Evolutionary conservation across 2,329 filamentous ascomycete species (phyloP), one percentile per base, ranked within the genome.

Genomic region (Metarhizium humberi): DNA sequence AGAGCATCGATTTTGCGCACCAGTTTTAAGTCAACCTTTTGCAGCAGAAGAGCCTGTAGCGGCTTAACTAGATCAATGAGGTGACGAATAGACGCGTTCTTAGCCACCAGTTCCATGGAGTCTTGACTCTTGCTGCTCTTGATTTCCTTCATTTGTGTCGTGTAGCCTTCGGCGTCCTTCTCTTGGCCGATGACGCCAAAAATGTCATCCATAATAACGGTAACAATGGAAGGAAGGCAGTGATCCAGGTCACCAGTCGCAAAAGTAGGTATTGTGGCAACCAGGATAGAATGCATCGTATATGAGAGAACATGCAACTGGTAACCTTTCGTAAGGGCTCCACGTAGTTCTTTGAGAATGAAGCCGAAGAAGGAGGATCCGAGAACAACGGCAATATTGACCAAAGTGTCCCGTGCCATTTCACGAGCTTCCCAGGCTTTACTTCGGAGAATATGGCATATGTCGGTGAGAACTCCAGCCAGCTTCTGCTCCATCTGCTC

Each of bases 61-160:
- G 94, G 95, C 53, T 79, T 79, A 52, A 96, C 79, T 4, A 99
- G 81, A 51, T 86, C 82, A 50, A 86, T 84, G 6, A 97, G 78
- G 55, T 85, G 83, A 52, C 73, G 76, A 29, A 96, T 77, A 1
- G 91, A 92, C 2, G 90, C 86, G 50, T 86, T 91, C 65, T 86
- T 89, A 30, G 94, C 88, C 60, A 97, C 79, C 16, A 97, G 77
- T 69, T 97, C 92, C 86, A 97, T 95, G 0, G 94, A 95, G 67
- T 99, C 95, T 65, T 92, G 95, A 67, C 92, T 96, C 76, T 97
- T 99, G 76, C 89, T 96, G 70, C 89, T 94, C 75, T 96, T 97
- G 55, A 99, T 87, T 72, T 99, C 94, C 71, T 95, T 96, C 86
- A 95, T 96, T 70, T 92, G 88, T 67, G 85, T 96, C 55, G 87